A percentile compares a stretch with the other conserved stretches of the same genome.
Evolutionary conservation across 192 early-diverging fungal species (phyloP).

Genomic region (Gorgonomyces haynaldii): DNA sequence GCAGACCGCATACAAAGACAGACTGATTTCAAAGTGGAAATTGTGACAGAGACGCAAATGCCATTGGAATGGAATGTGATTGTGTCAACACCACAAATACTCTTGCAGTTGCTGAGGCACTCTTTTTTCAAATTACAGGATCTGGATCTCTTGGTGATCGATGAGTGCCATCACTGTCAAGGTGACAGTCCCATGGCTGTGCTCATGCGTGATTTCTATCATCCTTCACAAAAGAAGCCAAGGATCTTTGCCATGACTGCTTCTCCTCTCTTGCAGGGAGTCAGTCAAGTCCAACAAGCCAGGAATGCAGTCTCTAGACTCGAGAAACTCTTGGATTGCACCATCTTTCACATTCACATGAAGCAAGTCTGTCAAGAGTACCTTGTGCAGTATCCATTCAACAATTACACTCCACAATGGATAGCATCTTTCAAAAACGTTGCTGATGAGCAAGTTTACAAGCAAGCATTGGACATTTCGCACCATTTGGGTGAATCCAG

Average conservation of each 20-base stretch:
- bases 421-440: too few species aligned
- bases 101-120: constrained; percentile 63
- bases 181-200: constrained; percentile 60
- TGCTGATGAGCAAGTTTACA: too few species aligned
- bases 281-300: neutral
- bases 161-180: constrained; percentile 85
- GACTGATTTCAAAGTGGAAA: constrained; percentile 39
- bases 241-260: constrained; percentile 88
- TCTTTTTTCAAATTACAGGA: constrained; percentile 51
- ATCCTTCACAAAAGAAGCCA: constrained; percentile 39
- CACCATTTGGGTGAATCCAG: too few species aligned
- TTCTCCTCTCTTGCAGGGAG: constrained; percentile 52
- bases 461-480: too few species aligned
- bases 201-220: constrained; percentile 78
- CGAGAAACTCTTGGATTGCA: constrained; percentile 1
- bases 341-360: neutral
- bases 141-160: constrained; percentile 73
- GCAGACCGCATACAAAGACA: constrained; percentile 58
- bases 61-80: constrained; percentile 41
- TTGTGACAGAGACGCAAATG: constrained; percentile 38
- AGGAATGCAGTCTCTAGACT: neutral
- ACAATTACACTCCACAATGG: too few species aligned
- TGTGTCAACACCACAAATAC: constrained; percentile 82
- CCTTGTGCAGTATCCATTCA: too few species aligned
- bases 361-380: too few species aligned